phyloP scores from a whole-genome alignment of 371 early-diverging fungal genomes.

The Funneliformis caledonium region DNA sequence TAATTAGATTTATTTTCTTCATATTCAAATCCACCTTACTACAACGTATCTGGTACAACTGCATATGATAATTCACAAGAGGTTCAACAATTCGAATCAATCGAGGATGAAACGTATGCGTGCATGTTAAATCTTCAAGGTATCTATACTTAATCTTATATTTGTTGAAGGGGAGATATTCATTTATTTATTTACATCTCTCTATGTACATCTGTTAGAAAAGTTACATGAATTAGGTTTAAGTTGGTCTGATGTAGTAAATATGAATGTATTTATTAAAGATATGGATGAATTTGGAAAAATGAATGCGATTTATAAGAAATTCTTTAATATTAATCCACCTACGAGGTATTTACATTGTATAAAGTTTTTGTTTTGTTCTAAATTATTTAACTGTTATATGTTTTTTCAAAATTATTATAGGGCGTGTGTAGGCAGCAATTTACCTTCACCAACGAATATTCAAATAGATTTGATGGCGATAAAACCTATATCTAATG shows the following conservation, averaged over 20 bases:
- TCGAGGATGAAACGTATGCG: constrained; percentile 37
- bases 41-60: constrained; percentile 32
- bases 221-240: constrained; percentile 38
- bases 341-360: constrained; percentile 62
- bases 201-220: constrained; percentile 3
- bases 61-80: constrained; percentile 13
- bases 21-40: constrained; percentile 11
- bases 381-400: neutral
- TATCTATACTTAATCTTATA: neutral
- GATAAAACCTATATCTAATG: constrained; percentile 41
- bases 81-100: neutral
- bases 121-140: constrained; percentile 41
- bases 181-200: neutral
- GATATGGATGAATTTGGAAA: constrained; percentile 68
- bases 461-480: constrained; percentile 72
- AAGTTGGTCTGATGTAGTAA: constrained; percentile 58
- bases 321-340: constrained; percentile 71
- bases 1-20: constrained; percentile 14
- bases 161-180: neutral
- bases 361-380: neutral
- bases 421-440: constrained; percentile 64
- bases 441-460: constrained; percentile 44
- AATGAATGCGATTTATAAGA: constrained; percentile 66
- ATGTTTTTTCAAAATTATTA: neutral
- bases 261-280: constrained; percentile 67